These are phyloP conservation scores for Gossypium davidsonii DNA, from an alignment of 441 rosid species.

Conservation along the genomic window DNA sequence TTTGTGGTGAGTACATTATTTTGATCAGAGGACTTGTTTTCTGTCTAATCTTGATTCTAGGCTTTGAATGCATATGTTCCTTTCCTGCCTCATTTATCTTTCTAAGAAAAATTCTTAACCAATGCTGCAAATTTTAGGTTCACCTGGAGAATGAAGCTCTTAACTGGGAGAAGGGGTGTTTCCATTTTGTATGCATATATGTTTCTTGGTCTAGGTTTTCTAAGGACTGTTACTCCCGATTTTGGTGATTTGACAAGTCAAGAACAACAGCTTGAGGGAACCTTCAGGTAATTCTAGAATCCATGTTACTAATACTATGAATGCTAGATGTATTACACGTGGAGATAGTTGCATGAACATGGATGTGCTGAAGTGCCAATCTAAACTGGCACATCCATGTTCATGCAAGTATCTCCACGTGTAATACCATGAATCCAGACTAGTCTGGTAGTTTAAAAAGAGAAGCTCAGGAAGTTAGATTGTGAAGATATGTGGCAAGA, in stretches of 20 bases:
- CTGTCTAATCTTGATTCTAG: slow-evolving; percentile 11
- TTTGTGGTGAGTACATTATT: slow-evolving; percentile 61
- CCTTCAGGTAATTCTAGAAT: slow-evolving; percentile 62
- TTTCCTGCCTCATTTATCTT: slow-evolving; percentile 9
- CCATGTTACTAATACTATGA: slow-evolving; percentile 7
- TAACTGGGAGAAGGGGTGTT: slow-evolving; percentile 97
- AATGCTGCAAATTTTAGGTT: slow-evolving; percentile 47
- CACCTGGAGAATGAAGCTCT: slow-evolving; percentile 99
- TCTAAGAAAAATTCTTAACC: slow-evolving; percentile 16
- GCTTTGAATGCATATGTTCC: not conserved
- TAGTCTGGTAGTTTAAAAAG: not conserved
- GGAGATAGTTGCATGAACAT: not conserved
- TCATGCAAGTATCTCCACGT: too few relatives aligned
- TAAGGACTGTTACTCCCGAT: slow-evolving; percentile 87
- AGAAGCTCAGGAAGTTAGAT: not conserved
- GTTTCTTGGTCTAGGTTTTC: slow-evolving; percentile 94
- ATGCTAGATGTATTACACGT: not conserved
- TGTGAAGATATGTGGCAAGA: not conserved
- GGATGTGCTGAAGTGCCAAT: slow-evolving; percentile 1
- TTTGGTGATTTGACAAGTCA: slow-evolving; percentile 88
- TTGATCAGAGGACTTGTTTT: slow-evolving; percentile 12
- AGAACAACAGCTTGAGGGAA: slow-evolving; percentile 95
- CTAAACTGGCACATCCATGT: not conserved
- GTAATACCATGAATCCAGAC: not conserved
- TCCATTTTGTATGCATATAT: slow-evolving; percentile 92